These are phyloP conservation scores for Pezicula neosporulosa DNA, from an alignment of 2,329 filamentous ascomycete species.

Conservation along the genomic window DNA sequence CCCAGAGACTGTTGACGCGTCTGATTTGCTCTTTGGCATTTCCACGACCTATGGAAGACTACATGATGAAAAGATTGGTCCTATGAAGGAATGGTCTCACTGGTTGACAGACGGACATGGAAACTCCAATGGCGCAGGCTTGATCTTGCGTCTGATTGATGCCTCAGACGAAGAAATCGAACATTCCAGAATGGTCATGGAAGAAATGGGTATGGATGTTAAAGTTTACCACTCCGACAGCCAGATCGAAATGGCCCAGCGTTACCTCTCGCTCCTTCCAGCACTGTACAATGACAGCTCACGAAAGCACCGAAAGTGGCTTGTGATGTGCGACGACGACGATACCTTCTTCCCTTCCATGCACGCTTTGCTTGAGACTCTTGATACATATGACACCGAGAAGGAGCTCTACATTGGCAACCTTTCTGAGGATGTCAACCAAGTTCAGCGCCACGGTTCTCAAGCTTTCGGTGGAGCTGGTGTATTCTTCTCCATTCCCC, in stretches of 20 bases:
- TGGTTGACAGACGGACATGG: conserved; percentile 56
- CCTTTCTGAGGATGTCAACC: conserved; percentile 27
- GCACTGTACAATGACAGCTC: conserved; percentile 50
- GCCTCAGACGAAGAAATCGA: conserved; percentile 48
- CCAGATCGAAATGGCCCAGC: conserved; percentile 53
- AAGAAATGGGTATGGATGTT: conserved; percentile 49
- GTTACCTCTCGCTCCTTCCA: conserved; percentile 53
- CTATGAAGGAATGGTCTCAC: conserved; percentile 56
- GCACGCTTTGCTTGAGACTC: conserved; percentile 21
- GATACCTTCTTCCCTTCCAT: conserved; percentile 29
- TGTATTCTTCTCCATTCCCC: conserved; percentile 31
- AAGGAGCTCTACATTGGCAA: conserved; percentile 27
- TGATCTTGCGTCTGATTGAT: conserved; percentile 51
- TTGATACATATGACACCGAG: conserved; percentile 18
- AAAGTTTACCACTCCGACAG: conserved; percentile 54
- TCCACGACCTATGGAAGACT: conserved; percentile 55
- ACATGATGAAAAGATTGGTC: conserved; percentile 45
- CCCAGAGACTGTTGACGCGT: conserved; percentile 48
- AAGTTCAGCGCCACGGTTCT: conserved; percentile 27
- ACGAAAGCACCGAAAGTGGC: conserved; percentile 38
- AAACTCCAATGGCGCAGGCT: conserved; percentile 52
- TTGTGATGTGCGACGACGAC: conserved; percentile 32
- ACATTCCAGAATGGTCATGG: conserved; percentile 43
- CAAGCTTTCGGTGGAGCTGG: conserved; percentile 29
- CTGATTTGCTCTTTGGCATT: conserved; percentile 56